Conservation (phyloP, 2,329 filamentous ascomycete genomes). For the Sporothrix phasma region DNA sequence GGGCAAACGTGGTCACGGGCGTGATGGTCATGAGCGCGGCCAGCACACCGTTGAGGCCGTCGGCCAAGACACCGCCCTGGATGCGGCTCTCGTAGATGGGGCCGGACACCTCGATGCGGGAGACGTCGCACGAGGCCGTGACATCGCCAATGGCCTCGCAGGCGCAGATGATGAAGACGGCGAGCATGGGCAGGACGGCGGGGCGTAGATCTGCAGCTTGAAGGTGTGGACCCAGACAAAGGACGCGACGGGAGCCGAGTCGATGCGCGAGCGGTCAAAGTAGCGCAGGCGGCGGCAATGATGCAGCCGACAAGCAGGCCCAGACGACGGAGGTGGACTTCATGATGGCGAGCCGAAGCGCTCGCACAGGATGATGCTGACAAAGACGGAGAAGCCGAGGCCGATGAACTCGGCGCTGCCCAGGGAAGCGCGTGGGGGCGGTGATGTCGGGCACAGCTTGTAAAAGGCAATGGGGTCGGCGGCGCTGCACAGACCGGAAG, state of each 20-base stretch:
- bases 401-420: constrained; percentile 69
- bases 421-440: constrained; percentile 63
- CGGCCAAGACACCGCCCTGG: constrained; percentile 68
- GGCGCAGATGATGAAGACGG: constrained; percentile 61
- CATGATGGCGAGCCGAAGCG: constrained; percentile 74
- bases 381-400: constrained; percentile 69
- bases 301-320: constrained; percentile 65
- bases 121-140: constrained; percentile 73
- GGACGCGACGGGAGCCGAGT: constrained; percentile 57
- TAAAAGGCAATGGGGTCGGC: constrained; percentile 45
- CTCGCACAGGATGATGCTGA: constrained; percentile 71
- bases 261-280: constrained; percentile 63
- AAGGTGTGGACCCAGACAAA: constrained; percentile 78
- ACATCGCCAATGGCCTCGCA: constrained; percentile 76
- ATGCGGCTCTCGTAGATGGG: constrained; percentile 63
- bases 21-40: constrained; percentile 71
- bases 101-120: constrained; percentile 63
- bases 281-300: constrained; percentile 67
- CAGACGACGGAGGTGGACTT: constrained; percentile 69
- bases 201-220: constrained; percentile 59
- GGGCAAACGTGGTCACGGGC: constrained; percentile 70
- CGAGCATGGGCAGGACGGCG: constrained; percentile 60
- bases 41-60: constrained; percentile 65
- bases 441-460: constrained; percentile 52
- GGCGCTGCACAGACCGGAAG: constrained; percentile 46